Evolutionary conservation across 1,284 basidiomycete genomes (phyloP).

Genomic region (Trichosporon sp.): DNA sequence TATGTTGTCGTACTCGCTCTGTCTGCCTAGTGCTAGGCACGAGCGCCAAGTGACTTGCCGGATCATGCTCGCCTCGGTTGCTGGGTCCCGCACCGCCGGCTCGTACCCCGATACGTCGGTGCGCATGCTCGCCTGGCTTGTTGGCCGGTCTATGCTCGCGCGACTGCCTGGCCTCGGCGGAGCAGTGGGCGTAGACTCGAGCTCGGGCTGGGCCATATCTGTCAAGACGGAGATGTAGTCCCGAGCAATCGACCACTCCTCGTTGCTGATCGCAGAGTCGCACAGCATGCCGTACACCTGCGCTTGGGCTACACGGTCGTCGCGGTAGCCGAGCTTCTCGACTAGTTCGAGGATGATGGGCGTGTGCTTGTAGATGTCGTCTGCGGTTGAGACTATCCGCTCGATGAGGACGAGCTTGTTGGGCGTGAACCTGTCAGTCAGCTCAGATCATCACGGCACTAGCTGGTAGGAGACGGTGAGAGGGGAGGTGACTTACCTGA

Average conservation of each 20-base stretch:
- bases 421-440: constrained; percentile 55
- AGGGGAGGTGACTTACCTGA: constrained; percentile 59
- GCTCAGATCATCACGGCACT: neutral
- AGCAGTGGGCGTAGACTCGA: neutral
- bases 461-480: neutral
- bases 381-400: constrained; percentile 70
- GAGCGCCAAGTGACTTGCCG: constrained; percentile 54
- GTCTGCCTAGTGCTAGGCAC: constrained; percentile 58
- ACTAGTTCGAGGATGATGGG: constrained; percentile 83
- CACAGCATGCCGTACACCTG: constrained; percentile 80
- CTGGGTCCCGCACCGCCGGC: neutral
- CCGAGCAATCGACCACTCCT: constrained; percentile 68
- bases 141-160: neutral
- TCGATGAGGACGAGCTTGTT: constrained; percentile 73
- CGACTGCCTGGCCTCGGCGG: neutral
- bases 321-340: constrained; percentile 73
- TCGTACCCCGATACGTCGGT: neutral
- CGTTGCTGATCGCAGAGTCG: constrained; percentile 70
- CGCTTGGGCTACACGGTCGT: constrained; percentile 65
- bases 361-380: constrained; percentile 78
- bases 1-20: constrained; percentile 65
- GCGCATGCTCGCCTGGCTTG: neutral
- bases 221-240: constrained; percentile 69
- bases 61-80: constrained; percentile 6
- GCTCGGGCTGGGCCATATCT: constrained; percentile 50